phyloP scores from a whole-genome alignment of 2,329 filamentous ascomycete genomes.

The Camillea tinctor region DNA sequence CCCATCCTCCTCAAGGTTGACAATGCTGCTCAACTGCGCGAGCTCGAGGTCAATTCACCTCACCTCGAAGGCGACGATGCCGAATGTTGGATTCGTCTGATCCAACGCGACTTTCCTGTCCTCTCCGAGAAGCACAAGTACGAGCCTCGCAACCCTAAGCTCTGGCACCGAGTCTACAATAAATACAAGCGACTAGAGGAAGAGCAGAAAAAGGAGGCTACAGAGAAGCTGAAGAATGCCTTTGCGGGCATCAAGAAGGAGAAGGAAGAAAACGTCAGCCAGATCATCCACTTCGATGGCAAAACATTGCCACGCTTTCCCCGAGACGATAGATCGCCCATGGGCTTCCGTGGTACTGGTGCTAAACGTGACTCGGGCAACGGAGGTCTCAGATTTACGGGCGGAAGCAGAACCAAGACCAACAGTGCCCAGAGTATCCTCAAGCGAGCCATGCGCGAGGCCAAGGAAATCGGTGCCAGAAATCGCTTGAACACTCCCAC shows the following conservation, averaged over 20 bases:
- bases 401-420: slow-evolving; percentile 52
- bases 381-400: slow-evolving; percentile 42
- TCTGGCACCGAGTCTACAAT: slow-evolving; percentile 78
- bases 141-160: slow-evolving; percentile 62
- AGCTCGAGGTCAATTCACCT: slow-evolving; percentile 72
- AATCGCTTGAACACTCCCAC: slow-evolving; percentile 44
- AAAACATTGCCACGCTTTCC: slow-evolving; percentile 43
- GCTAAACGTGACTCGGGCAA: slow-evolving; percentile 17
- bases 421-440: slow-evolving; percentile 53
- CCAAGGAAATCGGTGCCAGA: slow-evolving; percentile 50
- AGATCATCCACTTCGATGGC: slow-evolving; percentile 49
- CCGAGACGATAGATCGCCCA: slow-evolving; percentile 31
- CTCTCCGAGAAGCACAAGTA: slow-evolving; percentile 61
- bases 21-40: slow-evolving; percentile 70
- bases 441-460: slow-evolving; percentile 55
- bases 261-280: slow-evolving; percentile 56
- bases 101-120: slow-evolving; percentile 71
- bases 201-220: slow-evolving; percentile 55
- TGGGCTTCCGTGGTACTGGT: slow-evolving; percentile 15
- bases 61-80: slow-evolving; percentile 69
- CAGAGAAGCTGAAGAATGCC: slow-evolving; percentile 55
- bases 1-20: slow-evolving; percentile 71
- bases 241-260: slow-evolving; percentile 57
- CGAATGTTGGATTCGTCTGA: slow-evolving; percentile 77
- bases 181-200: slow-evolving; percentile 63